These are phyloP conservation scores for Paralagenidium karlingii DNA, from an alignment of 352 stramenopile species.

Conservation along the genomic window DNA sequence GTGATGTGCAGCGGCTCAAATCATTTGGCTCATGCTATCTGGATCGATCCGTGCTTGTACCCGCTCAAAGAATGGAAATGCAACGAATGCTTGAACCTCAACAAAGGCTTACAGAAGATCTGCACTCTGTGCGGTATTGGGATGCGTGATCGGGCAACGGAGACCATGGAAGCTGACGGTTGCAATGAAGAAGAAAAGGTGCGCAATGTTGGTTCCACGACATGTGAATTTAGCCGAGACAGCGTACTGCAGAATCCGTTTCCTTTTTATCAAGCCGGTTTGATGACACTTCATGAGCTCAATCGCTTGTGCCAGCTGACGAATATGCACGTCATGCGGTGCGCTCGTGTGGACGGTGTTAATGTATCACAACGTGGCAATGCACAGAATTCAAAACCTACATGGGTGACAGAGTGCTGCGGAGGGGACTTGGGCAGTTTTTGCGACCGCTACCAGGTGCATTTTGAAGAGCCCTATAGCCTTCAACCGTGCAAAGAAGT, in stretches of 20 bases:
- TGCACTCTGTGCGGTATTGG: slow-evolving; percentile 39
- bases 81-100: slow-evolving; percentile 42
- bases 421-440: too few species aligned
- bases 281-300: slow-evolving; percentile 7
- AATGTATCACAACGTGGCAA: too few species aligned
- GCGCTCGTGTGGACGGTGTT: too few species aligned
- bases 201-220: background rate
- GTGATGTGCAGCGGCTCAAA: slow-evolving; percentile 64
- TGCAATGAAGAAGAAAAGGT: too few species aligned
- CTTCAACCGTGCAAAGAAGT: slow-evolving; percentile 45
- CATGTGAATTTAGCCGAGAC: background rate
- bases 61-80: slow-evolving; percentile 64
- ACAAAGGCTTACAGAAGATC: slow-evolving; percentile 34
- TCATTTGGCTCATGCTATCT: slow-evolving; percentile 65
- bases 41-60: slow-evolving; percentile 60
- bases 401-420: too few species aligned
- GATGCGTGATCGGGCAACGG: slow-evolving; percentile 5
- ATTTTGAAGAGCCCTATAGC: slow-evolving; percentile 71
- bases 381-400: too few species aligned
- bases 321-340: too few species aligned
- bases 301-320: background rate
- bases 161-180: too few species aligned
- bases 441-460: too few species aligned
- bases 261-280: slow-evolving; percentile 9
- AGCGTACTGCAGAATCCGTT: background rate